Evolutionary conservation across 768 basidiomycete species (phyloP), one percentile per base, ranked within the genome.

Genomic region (Leucocoprinus birnbaumii): DNA sequence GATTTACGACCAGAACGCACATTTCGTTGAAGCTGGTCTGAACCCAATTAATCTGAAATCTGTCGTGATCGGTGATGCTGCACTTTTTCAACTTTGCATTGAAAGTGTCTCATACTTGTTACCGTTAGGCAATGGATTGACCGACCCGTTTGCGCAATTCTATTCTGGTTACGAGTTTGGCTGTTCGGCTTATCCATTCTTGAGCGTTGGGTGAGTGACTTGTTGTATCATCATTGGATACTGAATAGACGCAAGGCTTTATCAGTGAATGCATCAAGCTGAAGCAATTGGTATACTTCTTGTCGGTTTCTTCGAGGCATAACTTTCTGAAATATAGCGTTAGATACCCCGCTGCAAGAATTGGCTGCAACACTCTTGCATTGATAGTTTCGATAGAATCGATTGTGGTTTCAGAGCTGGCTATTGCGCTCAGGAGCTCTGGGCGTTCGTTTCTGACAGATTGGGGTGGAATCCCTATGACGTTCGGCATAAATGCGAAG

Each of bases 1-100:
- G 27, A 83, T 93, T 13, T 80, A 85, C 48, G 91, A 93, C 67
- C 82, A 86, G 60, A 92, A 94, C 65, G 62, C 68, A 44, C 65
- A 73, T 26, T 73, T 87, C 13, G 67, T 74, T 41, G 67, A 75
- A n/a, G 80, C 72, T 9, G 86, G 78, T 65, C 14, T 86, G 76
- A 58, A 78, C 67, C 61, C 74, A 59, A 61, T 92, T 59, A 91
- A 91, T 65, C 72, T 93, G 3, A 71, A 80, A 53, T 86, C 82
- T 55, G 76, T 89, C 18, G 71, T 92, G 66, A 91, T 92, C 52
- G 89, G 86, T 60, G 74, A 72, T 31, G 2, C 10, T 22, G 5
- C 47, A n/a, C 21, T 48, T 21, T 21, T 1, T 13, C 37, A 4
- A 18, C 6, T 4, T 27, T 1, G 10, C 10, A 19, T 56, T 59